A percentile compares a stretch with the other conserved stretches of the same genome.
These are phyloP conservation scores for Citrus unshiu DNA, from an alignment of 345 rosid species.

Conservation along the genomic window DNA sequence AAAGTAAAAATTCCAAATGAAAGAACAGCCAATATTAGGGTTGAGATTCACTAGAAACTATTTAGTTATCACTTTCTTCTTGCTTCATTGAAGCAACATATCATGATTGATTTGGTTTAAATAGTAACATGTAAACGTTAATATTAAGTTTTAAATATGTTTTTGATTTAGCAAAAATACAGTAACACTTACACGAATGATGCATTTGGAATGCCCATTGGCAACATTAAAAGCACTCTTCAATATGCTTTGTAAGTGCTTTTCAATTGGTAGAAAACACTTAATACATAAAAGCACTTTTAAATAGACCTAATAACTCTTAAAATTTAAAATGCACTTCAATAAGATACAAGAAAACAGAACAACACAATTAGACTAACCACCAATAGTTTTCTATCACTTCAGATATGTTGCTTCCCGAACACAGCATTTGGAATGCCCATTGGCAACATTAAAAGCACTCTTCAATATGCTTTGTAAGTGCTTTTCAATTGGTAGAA, in stretches of 20 bases:
- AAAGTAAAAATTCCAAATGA: neutral
- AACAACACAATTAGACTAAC: neutral
- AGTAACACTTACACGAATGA: neutral
- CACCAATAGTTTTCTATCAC: neutral
- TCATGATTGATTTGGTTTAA: neutral
- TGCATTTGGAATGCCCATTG: neutral
- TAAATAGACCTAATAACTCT: neutral
- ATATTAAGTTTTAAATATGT: neutral
- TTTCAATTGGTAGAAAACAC: neutral
- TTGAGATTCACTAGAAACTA: neutral
- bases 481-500: too few relatives aligned
- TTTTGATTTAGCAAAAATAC: neutral
- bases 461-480: too few relatives aligned
- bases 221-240: neutral
- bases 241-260: neutral
- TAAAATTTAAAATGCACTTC: neutral
- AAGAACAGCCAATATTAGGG: neutral
- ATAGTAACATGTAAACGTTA: too few relatives aligned
- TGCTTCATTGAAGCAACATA: neutral
- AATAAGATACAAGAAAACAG: neutral
- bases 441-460: too few relatives aligned
- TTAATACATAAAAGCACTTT: neutral
- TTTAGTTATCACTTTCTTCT: neutral
- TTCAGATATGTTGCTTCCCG: neutral
- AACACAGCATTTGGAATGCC: neutral